Evolutionary conservation across 2,329 filamentous ascomycete genomes (phyloP), one percentile per base, ranked within the genome.

Genomic region (Phaeosphaeriaceae sp.): DNA sequence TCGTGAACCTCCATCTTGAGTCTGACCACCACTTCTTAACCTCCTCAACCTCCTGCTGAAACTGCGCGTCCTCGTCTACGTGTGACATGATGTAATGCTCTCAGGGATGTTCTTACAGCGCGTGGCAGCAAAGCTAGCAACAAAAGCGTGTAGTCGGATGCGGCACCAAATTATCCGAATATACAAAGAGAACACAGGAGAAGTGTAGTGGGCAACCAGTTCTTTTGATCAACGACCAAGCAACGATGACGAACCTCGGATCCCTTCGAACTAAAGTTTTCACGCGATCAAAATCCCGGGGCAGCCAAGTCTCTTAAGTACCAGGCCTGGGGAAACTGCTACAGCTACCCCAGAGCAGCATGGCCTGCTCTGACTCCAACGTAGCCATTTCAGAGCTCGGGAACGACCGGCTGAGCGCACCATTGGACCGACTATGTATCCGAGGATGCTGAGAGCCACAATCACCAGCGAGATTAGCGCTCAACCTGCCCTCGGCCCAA

Each of bases 21-120:
- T 96, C 91, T 53, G 84, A 85, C 95, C 95, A 99, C 95, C 95
- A 99, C 79, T 90, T 82, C 86, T 97, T 92, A 68, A 98, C 90
- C 67, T 90, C 88, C 71, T 90, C 88, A 59, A 98, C 92, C 77
- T 99, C 95, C 67, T 90, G 85, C 72, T 88, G 84, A 81, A 90
- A 97, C 72, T 89, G 81, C 71, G 90, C 79, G 78, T 93, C 89
- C 73, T 93, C 90, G 57, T 90, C 87, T 44, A 73, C 68, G 58
- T 73, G 69, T 31, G 74, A 67, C 74, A 76, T 76, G 41, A 54
- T 68, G 57, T 47, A 13, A 40, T 46, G 21, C 20, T 57, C n/a
- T 17, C 21, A 54, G 20, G 33, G 41, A 36, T 25, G n/a, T 22
- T 45, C 15, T 6, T 40, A 40, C 15, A 17, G 41, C 17, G 24